Evolutionary conservation across 2,329 filamentous ascomycete genomes (phyloP).

Genomic region (Byssoonygena ceratinophila): DNA sequence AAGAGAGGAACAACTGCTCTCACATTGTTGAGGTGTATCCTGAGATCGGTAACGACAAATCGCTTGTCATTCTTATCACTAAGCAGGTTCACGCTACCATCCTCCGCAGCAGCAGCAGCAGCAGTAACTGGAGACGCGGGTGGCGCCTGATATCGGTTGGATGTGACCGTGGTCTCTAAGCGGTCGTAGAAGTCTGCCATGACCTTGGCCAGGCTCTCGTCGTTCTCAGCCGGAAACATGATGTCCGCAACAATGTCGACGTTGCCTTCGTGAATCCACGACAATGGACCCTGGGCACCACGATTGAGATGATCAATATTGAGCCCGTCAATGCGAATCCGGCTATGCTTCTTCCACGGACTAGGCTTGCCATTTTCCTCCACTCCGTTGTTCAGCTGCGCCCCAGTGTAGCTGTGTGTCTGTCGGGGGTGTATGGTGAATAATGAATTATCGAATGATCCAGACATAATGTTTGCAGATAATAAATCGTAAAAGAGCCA

Average conservation of each 20-base stretch:
- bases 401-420: constrained; percentile 65
- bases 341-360: constrained; percentile 91
- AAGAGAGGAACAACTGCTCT: constrained; percentile 88
- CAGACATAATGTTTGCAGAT: constrained; percentile 90
- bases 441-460: constrained; percentile 85
- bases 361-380: constrained; percentile 55
- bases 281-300: constrained; percentile 84
- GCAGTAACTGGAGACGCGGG: not conserved
- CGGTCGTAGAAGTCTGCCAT: constrained; percentile 97
- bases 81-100: not conserved
- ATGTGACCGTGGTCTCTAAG: constrained; percentile 81
- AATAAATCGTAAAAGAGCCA: constrained; percentile 98
- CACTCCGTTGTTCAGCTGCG: constrained; percentile 45
- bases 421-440: constrained; percentile 96
- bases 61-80: constrained; percentile 51
- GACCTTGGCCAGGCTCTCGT: constrained; percentile 83
- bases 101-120: not conserved
- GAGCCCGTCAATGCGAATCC: constrained; percentile 81
- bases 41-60: constrained; percentile 84
- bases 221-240: constrained; percentile 79
- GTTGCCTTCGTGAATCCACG: constrained; percentile 95
- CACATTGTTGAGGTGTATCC: constrained; percentile 91
- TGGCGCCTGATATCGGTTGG: constrained; percentile 50
- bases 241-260: constrained; percentile 95
- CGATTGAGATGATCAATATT: constrained; percentile 94